Evolutionary conservation across 2,329 filamentous ascomycete genomes (phyloP), one percentile per base, ranked within the genome.

Genomic region (Metarhizium album): DNA sequence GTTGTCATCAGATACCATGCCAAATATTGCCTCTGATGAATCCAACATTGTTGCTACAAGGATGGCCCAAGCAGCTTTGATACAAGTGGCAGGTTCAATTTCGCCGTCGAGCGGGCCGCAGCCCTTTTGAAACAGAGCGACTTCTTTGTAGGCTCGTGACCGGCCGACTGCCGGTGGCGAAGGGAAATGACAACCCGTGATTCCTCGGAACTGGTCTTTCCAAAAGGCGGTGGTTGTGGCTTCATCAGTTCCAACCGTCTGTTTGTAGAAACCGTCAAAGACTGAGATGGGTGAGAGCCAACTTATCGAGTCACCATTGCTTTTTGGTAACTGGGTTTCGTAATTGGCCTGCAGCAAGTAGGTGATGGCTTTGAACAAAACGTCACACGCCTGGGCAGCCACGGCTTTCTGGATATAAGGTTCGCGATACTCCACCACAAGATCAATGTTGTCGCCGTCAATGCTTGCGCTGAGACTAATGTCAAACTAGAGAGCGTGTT

Each of bases 401-500:
- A 47, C 31, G 1, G 37, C 24, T 2, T 46, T 35, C 7, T 22
- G 23, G 23, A 54, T 42, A 3, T 47, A 48, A 20, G 53, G 52
- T 47, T 54, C 53, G 1, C 50, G 33, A 35, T 48, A 54, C 16
- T 54, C 53, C n/a, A 54, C n/a, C 1, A 48, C 46, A 22, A 54
- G 37, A 9, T 52, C 47, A 18, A 52, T 38, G 6, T 47, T 49
- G 4, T 31, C 22, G 1, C 47, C 47, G 13, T 45, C 42, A 3
- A 54, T 37, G 1, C 45, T 50, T 24, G 53, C 53, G 16, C 48
- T 52, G 5, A 49, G 48, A 3, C 48, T 48, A 2, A 50, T 50
- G 42, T 50, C 48, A 18, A 46, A 50, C 48, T 50, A 20, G 6
- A 20, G 6, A 42, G 13, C 33, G n/a, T 24, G n/a, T 22, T 38